phyloP scores from a whole-genome alignment of 805 yeast genomes.

The Scheffersomyces coipomensis region DNA sequence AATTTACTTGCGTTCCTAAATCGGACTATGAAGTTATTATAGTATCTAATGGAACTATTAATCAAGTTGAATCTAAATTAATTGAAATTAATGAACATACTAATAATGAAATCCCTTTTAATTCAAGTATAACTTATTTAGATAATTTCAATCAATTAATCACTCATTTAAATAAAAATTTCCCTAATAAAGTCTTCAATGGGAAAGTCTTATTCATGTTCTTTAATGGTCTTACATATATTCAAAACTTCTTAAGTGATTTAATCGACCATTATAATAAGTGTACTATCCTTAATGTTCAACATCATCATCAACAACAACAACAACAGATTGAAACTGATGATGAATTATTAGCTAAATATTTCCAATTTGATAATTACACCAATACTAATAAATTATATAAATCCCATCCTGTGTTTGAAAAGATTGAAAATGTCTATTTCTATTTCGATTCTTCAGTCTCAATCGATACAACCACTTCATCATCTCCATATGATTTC shows the following conservation, averaged over 20 bases:
- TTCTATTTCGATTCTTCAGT: constrained; percentile 34
- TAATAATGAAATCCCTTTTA: constrained; percentile 18
- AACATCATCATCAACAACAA: not conserved
- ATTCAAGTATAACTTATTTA: constrained; percentile 23
- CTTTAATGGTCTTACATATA: constrained; percentile 30
- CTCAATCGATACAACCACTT: constrained; percentile 2
- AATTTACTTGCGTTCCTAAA: constrained; percentile 30
- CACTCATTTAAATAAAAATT: constrained; percentile 10
- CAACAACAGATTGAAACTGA: no score
- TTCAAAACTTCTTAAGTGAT: constrained; percentile 29
- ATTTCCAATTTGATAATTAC: not conserved
- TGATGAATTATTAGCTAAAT: no score
- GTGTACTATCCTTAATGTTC: not conserved
- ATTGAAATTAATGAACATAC: constrained; percentile 18
- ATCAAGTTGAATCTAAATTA: constrained; percentile 27
- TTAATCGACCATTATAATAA: constrained; percentile 24
- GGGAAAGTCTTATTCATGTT: constrained; percentile 38
- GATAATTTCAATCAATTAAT: constrained; percentile 19
- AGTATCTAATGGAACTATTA: constrained; percentile 32
- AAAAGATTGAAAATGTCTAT: constrained; percentile 22
- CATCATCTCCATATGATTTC: constrained; percentile 6
- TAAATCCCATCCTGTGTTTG: constrained; percentile 1
- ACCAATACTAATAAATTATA: not conserved
- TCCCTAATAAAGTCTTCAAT: constrained; percentile 10
- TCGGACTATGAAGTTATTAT: constrained; percentile 31